Conservation (phyloP, 2,329 filamentous ascomycete genomes). For the Tolypocladium paradoxum region DNA sequence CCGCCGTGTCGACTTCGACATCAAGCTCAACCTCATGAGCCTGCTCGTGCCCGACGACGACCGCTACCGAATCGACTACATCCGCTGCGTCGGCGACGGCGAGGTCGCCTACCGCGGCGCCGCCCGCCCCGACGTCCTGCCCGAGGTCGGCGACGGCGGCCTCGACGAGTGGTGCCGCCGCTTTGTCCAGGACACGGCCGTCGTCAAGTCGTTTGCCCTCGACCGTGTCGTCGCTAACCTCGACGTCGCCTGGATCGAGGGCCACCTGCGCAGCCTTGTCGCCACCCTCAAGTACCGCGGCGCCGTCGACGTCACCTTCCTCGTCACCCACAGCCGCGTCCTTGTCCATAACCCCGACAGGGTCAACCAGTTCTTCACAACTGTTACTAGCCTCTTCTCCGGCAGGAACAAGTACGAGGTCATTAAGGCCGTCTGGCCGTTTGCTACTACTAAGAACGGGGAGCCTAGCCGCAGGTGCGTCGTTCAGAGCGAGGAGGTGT, state of each 20-base stretch:
- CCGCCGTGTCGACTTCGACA: slow-evolving; percentile 37
- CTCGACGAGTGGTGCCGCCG: slow-evolving; percentile 39
- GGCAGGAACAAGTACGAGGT: slow-evolving; percentile 45
- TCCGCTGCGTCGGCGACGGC: slow-evolving; percentile 36
- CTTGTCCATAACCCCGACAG: slow-evolving; percentile 40
- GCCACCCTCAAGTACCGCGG: slow-evolving; percentile 40
- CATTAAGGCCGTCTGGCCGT: slow-evolving; percentile 46
- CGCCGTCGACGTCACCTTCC: slow-evolving; percentile 36
- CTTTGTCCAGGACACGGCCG: slow-evolving; percentile 33
- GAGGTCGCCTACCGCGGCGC: slow-evolving; percentile 41
- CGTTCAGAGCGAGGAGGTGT: slow-evolving; percentile 45
- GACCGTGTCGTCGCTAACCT: slow-evolving; percentile 44
- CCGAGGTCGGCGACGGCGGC: slow-evolving; percentile 30
- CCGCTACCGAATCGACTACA: slow-evolving; percentile 37
- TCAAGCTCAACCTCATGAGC: slow-evolving; percentile 44
- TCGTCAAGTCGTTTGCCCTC: slow-evolving; percentile 38
- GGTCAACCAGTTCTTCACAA: slow-evolving; percentile 43
- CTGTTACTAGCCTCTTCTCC: slow-evolving; percentile 37
- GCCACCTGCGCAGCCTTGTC: slow-evolving; percentile 40
- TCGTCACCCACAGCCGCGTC: slow-evolving; percentile 37
- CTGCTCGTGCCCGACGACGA: slow-evolving; percentile 38
- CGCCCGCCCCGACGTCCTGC: slow-evolving; percentile 28
- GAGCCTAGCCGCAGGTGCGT: slow-evolving; percentile 32
- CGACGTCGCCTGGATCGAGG: slow-evolving; percentile 43
- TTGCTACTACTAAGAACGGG: slow-evolving; percentile 36